Evolutionary conservation across 1,284 basidiomycete genomes (phyloP), one percentile per base, ranked within the genome.

Genomic region (Ustilago sp.): DNA sequence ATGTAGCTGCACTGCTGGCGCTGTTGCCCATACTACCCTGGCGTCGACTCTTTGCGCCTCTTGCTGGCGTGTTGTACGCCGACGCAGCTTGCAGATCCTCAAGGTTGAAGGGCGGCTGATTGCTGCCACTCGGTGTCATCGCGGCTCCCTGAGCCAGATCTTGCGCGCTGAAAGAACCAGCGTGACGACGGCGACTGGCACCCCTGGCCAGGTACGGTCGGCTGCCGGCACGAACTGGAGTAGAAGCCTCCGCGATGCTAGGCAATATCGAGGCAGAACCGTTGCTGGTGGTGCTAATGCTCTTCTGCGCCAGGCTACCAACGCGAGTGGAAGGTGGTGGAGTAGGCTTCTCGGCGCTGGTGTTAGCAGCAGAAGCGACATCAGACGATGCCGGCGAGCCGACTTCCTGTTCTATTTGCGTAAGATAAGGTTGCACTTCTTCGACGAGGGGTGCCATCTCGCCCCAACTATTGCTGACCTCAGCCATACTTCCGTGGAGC

Each of bases 401-500:
- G 48, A 12, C 61, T 4, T 63, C 62, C 11, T 50, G 57, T 0
- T 73, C 70, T 11, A 36, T 48, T 36, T 77, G 74, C 0, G 70
- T 73, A 12, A 85, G 66, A 53, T 77, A 84, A 6, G 79, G 79
- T 39, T 73, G 67, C 9, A 96, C 90, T 13, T 91, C 89, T 31
- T 91, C 90, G 2, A 94, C 88, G 39, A 94, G 89, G 4, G 92
- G 92, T 7, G 89, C 88, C 88, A 98, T 92, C 23, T 89, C 88
- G 80, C 90, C 89, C 95, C 96, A 99, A 13, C 94, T 92, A 78
- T 90, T 90, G 1, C 92, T 91, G 52, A 98, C 91, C 87, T 99
- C 97, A 4, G 92, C 93, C 83, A 92, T 91, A 15, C 94, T 93
- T 6, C 94, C 95, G 82, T 95, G 95, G 34, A 99, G 89, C 87